Percentiles rank a stretch among this genome's conserved stretches.
Evolutionary conservation across 352 stramenopile species (phyloP).

Genomic region (Pythium aquatile): DNA sequence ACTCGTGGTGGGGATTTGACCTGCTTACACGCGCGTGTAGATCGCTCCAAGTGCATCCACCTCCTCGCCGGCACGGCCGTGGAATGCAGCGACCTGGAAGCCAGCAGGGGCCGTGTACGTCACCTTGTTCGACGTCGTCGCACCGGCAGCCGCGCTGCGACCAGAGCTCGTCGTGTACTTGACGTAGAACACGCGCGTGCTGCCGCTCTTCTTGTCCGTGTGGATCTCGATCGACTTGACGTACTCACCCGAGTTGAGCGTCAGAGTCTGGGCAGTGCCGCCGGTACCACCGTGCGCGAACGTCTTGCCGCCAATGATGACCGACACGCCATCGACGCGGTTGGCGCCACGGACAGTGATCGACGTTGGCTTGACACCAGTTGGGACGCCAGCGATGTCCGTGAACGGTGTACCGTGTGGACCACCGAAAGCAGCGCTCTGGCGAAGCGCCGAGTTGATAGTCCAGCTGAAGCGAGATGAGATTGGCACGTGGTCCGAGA

Average conservation of each 20-base stretch:
- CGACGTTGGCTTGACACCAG: constrained; percentile 29
- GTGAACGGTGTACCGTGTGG: constrained; percentile 44
- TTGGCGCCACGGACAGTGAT: constrained; percentile 33
- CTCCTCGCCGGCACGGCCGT: constrained; percentile 39
- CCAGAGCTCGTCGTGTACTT: constrained; percentile 38
- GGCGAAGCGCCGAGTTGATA: constrained; percentile 25
- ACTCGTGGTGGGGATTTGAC: too few relatives aligned
- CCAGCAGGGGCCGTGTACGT: constrained; percentile 34
- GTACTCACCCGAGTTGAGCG: constrained; percentile 39
- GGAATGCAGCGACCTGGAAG: constrained; percentile 50
- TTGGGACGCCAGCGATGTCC: constrained; percentile 28
- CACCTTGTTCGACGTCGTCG: constrained; percentile 30
- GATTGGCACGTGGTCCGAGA: constrained; percentile 55
- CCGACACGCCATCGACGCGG: constrained; percentile 41
- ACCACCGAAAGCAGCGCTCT: constrained; percentile 39
- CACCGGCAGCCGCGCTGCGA: constrained; percentile 32
- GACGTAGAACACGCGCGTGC: constrained; percentile 47
- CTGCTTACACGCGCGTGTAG: constrained; percentile 32
- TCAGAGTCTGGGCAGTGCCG: constrained; percentile 36
- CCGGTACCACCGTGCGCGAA: constrained; percentile 41
- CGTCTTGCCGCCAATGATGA: constrained; percentile 25
- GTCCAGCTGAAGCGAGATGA: constrained; percentile 42
- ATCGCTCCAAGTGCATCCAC: constrained; percentile 46
- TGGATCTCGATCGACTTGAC: constrained; percentile 46
- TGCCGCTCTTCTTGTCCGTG: constrained; percentile 38